Evolutionary conservation across 2,329 filamentous ascomycete species (phyloP), one percentile per base, ranked within the genome.

Genomic region (Daldinia eschscholtzii): DNA sequence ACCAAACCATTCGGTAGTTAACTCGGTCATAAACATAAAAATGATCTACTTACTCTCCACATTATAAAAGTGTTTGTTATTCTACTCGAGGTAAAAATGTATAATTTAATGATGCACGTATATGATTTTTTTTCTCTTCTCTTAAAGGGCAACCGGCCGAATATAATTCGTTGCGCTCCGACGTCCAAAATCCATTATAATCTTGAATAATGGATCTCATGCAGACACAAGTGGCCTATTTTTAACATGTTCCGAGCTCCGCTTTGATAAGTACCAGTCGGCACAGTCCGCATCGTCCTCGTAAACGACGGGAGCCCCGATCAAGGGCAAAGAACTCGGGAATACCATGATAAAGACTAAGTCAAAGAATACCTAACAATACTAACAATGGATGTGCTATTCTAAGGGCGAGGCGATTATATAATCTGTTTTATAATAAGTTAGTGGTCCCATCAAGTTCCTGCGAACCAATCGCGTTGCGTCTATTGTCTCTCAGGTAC

Each of bases 401-500:
- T 46, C 42, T 23, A 5, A 26, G 15, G 12, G 5, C 9, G 1
- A 18, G 10, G 9, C 6, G 4, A 46, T 46, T 50, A 12, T 28
- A n/a, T 30, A 30, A n/a, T 28, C 23, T 37, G 52, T 39, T 67
- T 15, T 55, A 18, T 46, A 30, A 9, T 37, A 62, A 53, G 4
- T 42, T 52, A 5, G 57, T 66, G 58, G 30, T 37, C 39, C 37
- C 1, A 10, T 30, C 46, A 28, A 13, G 33, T 35, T 35, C 12
- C 15, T 28, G n/a, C 13, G 23, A 12, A 18, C 20, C 4, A 26
- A 46, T 46, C 4, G 42, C 4, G 3, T 30, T 28, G 6, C 3
- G 26, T n/a, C 46, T 15, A 50, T 50, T 50, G 46, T 28, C 12
- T n/a, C 2, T n/a, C 10, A 30, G 26, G 15, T 13, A 6, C 23